phyloP scores from a whole-genome alignment of 2,329 filamentous ascomycete species.

The Orbilia ellipsospora region DNA sequence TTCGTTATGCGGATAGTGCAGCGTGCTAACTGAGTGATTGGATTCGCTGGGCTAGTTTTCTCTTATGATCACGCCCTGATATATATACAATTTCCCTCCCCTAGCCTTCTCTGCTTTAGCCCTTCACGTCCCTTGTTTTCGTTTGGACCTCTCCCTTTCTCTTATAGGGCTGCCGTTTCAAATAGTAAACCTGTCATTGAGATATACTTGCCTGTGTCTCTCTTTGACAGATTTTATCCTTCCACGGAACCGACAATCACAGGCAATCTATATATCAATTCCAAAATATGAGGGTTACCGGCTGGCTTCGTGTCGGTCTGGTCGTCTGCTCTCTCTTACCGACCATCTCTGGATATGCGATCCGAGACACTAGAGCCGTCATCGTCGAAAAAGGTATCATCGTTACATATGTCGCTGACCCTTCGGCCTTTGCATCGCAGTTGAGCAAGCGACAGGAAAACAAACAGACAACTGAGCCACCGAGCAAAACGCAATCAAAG shows the following conservation, averaged over 20 bases:
- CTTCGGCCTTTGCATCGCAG: conserved; percentile 20
- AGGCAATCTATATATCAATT: too few relatives aligned
- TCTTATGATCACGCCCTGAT: conserved; percentile 39
- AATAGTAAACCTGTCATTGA: conserved; percentile 17
- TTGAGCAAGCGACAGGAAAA: conserved; percentile 35
- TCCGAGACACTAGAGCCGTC: conserved; percentile 37
- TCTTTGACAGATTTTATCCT: conserved; percentile 5
- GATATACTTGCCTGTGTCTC: conserved; percentile 1
- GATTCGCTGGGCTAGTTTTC: conserved; percentile 5
- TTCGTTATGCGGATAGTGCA: background rate
- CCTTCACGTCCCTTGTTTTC: background rate
- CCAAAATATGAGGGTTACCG: conserved; percentile 42
- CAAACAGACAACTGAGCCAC: conserved; percentile 14
- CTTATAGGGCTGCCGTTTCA: conserved; percentile 1
- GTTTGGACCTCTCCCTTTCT: conserved; percentile 7
- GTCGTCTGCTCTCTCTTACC: conserved; percentile 44
- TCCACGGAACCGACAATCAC: background rate
- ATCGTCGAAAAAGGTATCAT: conserved; percentile 41
- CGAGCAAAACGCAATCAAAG: background rate
- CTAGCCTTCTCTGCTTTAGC: background rate
- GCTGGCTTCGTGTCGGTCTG: conserved; percentile 47
- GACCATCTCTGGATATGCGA: conserved; percentile 44
- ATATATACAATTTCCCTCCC: conserved; percentile 38
- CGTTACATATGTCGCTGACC: conserved; percentile 48
- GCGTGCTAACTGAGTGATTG: background rate